Evolutionary conservation across 768 basidiomycete species (phyloP).

Genomic region (Leucocoprinus birnbaumii): DNA sequence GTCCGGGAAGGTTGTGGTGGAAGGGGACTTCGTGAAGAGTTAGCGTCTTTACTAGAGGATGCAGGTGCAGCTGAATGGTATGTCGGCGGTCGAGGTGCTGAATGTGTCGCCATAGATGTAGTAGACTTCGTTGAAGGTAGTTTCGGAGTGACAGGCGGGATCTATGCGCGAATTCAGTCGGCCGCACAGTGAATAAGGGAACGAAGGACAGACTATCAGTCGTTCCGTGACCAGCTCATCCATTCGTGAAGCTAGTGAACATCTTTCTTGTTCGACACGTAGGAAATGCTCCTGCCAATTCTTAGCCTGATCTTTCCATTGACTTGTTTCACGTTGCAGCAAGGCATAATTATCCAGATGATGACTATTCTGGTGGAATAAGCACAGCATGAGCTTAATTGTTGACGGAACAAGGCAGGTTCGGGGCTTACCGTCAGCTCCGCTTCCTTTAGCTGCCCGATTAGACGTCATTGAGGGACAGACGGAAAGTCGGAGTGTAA

Average conservation of each 20-base stretch:
- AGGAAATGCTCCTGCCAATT: conserved; percentile 83
- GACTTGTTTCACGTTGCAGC: conserved; percentile 59
- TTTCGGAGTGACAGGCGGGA: not conserved
- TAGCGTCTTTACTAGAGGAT: not conserved
- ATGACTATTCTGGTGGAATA: conserved; percentile 59
- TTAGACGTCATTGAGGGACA: conserved; percentile 5
- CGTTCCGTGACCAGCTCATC: conserved; percentile 58
- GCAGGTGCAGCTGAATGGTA: conserved; percentile 13
- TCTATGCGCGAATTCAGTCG: not conserved
- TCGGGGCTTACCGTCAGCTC: conserved; percentile 48
- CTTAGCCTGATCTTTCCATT: conserved; percentile 74
- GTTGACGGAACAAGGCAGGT: not conserved
- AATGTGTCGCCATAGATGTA: not conserved
- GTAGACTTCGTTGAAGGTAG: not conserved
- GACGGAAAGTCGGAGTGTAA: conserved; percentile 11
- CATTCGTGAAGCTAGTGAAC: conserved; percentile 49
- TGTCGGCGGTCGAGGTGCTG: conserved; percentile 2
- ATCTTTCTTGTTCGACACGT: conserved; percentile 69
- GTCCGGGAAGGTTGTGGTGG: not conserved
- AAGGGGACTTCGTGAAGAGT: not conserved
- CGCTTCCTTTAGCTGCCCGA: conserved; percentile 46
- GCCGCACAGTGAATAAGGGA: not conserved
- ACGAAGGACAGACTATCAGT: conserved; percentile 35
- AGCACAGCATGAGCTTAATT: conserved; percentile 25
- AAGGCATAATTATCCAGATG: conserved; percentile 51